These are phyloP conservation scores for Pseudogymnoascus sp. DNA, from an alignment of 2,329 filamentous ascomycete species.

Conservation along the genomic window DNA sequence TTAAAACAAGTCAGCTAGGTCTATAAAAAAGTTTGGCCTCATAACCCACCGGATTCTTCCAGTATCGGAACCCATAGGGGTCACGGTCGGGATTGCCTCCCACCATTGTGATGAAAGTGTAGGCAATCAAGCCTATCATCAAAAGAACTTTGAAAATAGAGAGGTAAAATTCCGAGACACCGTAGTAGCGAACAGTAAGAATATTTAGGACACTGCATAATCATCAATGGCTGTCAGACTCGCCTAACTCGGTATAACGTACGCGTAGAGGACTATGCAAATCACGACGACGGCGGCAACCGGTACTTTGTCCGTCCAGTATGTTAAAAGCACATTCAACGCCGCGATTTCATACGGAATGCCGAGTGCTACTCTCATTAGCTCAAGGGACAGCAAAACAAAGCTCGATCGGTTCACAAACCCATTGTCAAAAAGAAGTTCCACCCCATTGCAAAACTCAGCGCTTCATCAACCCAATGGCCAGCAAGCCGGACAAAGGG, in stretches of 20 bases:
- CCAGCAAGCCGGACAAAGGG: slow-evolving; percentile 48
- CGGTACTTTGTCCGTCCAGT: slow-evolving; percentile 33
- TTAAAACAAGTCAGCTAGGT: slow-evolving; percentile 58
- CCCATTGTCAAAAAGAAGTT: slow-evolving; percentile 48
- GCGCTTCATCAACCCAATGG: slow-evolving; percentile 47
- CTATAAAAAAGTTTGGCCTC: slow-evolving; percentile 53
- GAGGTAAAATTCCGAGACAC: slow-evolving; percentile 56
- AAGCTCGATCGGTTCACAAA: slow-evolving; percentile 7
- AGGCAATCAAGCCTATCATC: slow-evolving; percentile 60
- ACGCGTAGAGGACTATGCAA: slow-evolving; percentile 32
- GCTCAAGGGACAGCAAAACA: background rate
- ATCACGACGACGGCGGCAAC: slow-evolving; percentile 32
- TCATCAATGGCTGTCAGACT: background rate
- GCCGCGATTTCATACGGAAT: slow-evolving; percentile 37
- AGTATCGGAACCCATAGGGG: slow-evolving; percentile 64
- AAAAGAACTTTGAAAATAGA: slow-evolving; percentile 49
- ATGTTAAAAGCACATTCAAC: slow-evolving; percentile 34
- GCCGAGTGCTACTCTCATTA: slow-evolving; percentile 43
- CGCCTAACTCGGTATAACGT: background rate
- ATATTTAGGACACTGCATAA: slow-evolving; percentile 40
- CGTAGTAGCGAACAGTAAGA: slow-evolving; percentile 51
- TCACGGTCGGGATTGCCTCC: slow-evolving; percentile 71
- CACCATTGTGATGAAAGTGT: slow-evolving; percentile 77
- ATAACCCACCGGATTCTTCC: slow-evolving; percentile 63
- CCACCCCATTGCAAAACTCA: slow-evolving; percentile 50